Base-by-base conservation (phyloP, 108 stramenopile genomes). In the Stephanodiscus triporus region DNA sequence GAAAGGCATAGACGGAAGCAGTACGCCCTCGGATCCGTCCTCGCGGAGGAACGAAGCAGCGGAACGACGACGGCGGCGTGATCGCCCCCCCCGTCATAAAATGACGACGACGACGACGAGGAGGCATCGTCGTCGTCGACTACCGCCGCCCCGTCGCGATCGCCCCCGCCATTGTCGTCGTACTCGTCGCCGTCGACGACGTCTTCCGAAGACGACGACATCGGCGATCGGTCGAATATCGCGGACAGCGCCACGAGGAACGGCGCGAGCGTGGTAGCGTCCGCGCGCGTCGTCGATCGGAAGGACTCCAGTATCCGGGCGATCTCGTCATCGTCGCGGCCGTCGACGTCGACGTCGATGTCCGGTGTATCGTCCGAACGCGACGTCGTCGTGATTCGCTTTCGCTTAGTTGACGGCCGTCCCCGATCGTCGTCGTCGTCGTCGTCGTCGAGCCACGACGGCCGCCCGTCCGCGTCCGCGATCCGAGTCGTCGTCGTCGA, bases 1-100 rank as follows among this genome's bases (percentile, higher is more conserved):
- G 71, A 70, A 37, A 80, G 57, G 45, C 73, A 80, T 22, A 80
- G 22, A 23, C 66, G 55, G 45, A 72, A 65, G 56, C 79, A 80
- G 36, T 54, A 16, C 22, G 67, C 67, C 24, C 72, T 42, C 22
- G 70, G 23, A 22, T 62, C 42, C 29, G 32, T 45, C 32, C 32
- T 5, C 32, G 32, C n/a, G n/a, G 38, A 10, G 26, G 57, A 24
- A 9, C 34, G 47, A 29, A n/a, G n/a, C n/a, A 4, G 50, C 6
- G 23, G 7, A 14, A 9, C 51, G 10, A 17, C 22, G 20, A 24
- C 20, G n/a, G 32, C 50, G 9, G 22, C 47, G 9, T 11, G 30
- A 32, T 30, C 49, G 26, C 49, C 23, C 19, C 49, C 43, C n/a
- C 20, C 40, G 47, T 63, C 63, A 17, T n/a, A n/a, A n/a, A n/a